Percentiles rank a stretch among this genome's conserved stretches.
These are phyloP conservation scores for Xylaria sp. DNA, from an alignment of 2,329 filamentous ascomycete species.

Conservation along the genomic window DNA sequence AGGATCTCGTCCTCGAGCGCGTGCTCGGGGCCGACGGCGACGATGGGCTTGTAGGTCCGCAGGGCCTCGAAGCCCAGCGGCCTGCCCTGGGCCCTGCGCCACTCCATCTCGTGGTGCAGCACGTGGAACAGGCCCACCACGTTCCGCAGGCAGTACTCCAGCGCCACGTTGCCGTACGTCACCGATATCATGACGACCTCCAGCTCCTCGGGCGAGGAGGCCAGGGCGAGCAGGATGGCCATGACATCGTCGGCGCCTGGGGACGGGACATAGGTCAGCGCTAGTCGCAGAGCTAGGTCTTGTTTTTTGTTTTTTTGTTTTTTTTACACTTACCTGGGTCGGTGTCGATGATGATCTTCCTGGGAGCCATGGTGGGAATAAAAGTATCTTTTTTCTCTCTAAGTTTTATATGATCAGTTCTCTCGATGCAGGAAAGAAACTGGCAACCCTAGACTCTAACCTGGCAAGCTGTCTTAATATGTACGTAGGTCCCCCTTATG, in stretches of 20 bases:
- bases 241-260: constrained; percentile 87
- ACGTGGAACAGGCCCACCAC: constrained; percentile 89
- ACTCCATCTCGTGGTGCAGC: constrained; percentile 83
- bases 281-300: constrained; percentile 3
- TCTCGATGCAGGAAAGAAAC: too few relatives aligned
- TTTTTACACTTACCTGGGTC: constrained; percentile 68
- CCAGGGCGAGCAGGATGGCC: constrained; percentile 83
- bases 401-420: too few relatives aligned
- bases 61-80: constrained; percentile 74
- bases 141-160: constrained; percentile 86
- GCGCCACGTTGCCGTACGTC: constrained; percentile 91
- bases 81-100: constrained; percentile 72
- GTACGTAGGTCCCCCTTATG: too few relatives aligned
- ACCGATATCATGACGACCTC: constrained; percentile 85
- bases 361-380: constrained; percentile 60
- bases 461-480: too few relatives aligned
- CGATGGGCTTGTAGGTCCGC: constrained; percentile 73
- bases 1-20: constrained; percentile 82
- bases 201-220: constrained; percentile 79
- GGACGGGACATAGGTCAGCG: not conserved
- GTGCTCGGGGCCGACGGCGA: constrained; percentile 85
- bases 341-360: constrained; percentile 90
- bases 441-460: too few relatives aligned
- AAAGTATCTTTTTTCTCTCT: too few relatives aligned
- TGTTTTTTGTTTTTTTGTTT: not conserved